These are phyloP conservation scores for Linaria vulgaris DNA, from an alignment of 257 asterid genomes.

Conservation along the genomic window DNA sequence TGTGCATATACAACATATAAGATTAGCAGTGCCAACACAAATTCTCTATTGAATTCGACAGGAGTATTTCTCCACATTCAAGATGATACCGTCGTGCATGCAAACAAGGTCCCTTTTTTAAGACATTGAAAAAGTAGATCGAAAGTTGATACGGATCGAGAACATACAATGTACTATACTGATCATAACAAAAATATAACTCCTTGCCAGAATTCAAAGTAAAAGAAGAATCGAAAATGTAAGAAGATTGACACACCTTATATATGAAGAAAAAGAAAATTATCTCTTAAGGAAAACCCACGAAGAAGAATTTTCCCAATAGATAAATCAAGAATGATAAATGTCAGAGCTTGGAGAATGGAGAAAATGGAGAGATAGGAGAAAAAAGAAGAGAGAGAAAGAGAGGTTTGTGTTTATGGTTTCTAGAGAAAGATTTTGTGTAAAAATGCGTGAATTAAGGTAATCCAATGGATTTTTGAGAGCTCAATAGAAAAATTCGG, in stretches of 20 bases:
- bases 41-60: neutral
- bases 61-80: no score
- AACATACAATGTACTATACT: no score
- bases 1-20: neutral
- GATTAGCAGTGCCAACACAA: neutral
- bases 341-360: constrained; percentile 5
- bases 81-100: no score
- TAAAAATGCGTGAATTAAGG: no score
- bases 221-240: neutral
- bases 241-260: constrained; percentile 18
- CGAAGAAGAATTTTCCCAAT: constrained; percentile 6
- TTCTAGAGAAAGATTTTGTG: neutral
- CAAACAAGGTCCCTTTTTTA: no score
- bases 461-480: no score
- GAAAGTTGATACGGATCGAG: no score
- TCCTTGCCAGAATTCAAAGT: neutral
- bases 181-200: no score
- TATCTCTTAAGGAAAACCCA: constrained; percentile 27
- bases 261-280: constrained; percentile 8
- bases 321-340: neutral
- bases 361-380: constrained; percentile 2
- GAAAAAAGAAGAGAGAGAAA: neutral
- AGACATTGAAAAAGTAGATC: no score
- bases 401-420: neutral
- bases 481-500: no score